Conservation (phyloP, 2,329 filamentous ascomycete species). For the Emergomyces africanus region DNA sequence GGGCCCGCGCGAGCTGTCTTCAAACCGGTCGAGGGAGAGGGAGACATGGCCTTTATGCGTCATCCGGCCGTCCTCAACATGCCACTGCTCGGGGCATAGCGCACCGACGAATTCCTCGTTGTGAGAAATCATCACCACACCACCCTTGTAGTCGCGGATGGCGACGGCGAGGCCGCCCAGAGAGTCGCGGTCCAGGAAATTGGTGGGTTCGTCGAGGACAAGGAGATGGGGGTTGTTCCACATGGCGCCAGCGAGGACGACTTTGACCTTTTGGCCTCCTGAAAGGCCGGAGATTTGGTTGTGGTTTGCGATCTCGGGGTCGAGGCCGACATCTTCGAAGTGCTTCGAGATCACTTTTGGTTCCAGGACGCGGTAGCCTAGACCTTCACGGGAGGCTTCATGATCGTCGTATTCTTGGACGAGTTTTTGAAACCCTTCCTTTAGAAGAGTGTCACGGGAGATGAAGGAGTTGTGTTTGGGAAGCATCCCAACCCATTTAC, state of each 20-base stretch:
- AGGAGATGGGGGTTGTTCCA: constrained; percentile 98
- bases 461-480: constrained; percentile 91
- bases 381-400: constrained; percentile 94
- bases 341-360: constrained; percentile 94
- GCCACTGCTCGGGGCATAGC: constrained; percentile 91
- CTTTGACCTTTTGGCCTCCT: constrained; percentile 98
- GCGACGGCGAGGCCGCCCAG: constrained; percentile 94
- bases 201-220: constrained; percentile 96
- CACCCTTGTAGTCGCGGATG: constrained; percentile 95
- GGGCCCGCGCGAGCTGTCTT: constrained; percentile 55
- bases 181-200: constrained; percentile 97
- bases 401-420: constrained; percentile 98
- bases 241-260: constrained; percentile 90
- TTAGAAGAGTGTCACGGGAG: constrained; percentile 77
- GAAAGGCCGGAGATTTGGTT: constrained; percentile 94
- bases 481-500: constrained; percentile 77
- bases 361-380: constrained; percentile 87
- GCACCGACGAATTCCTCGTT: constrained; percentile 98
- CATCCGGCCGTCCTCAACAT: constrained; percentile 77
- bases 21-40: constrained; percentile 69
- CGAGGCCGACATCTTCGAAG: constrained; percentile 91
- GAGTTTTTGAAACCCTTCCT: constrained; percentile 81
- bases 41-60: constrained; percentile 69
- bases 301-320: constrained; percentile 97
- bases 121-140: constrained; percentile 98